phyloP scores from a whole-genome alignment of 257 asterid species.

The Scutellaria galericulata region DNA sequence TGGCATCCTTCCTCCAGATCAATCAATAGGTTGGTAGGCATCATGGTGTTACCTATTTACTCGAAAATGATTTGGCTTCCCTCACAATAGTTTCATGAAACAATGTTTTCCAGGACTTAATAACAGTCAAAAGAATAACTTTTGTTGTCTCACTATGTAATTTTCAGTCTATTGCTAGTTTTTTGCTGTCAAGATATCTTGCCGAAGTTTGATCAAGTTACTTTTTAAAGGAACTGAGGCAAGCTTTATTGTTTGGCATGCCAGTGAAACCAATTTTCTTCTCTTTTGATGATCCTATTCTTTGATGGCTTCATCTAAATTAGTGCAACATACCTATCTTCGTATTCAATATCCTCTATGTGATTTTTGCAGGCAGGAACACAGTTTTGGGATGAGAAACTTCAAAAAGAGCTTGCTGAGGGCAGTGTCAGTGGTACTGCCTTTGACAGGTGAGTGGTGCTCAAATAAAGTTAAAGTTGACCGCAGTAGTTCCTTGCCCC shows the following conservation, averaged over 20 bases:
- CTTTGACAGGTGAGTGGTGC: constrained; percentile 74
- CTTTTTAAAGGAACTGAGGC: not conserved
- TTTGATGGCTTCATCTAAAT: constrained; percentile 9
- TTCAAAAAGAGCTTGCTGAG: constrained; percentile 86
- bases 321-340: not conserved
- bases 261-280: not conserved
- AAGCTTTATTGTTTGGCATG: not conserved
- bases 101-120: constrained; percentile 19
- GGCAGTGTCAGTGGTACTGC: constrained; percentile 89
- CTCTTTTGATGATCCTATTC: not conserved
- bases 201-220: not conserved
- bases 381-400: constrained; percentile 96
- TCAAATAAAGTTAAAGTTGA: constrained; percentile 21
- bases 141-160: constrained; percentile 19
- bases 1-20: constrained; percentile 21
- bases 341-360: constrained; percentile 24
- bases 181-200: constrained; percentile 6
- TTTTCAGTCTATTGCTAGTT: not conserved
- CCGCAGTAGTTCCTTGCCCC: constrained; percentile 1
- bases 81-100: not conserved
- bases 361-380: constrained; percentile 83
- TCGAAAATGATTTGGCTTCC: constrained; percentile 24
- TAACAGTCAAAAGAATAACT: constrained; percentile 13
- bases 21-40: constrained; percentile 20
- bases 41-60: constrained; percentile 19